Evolutionary conservation across 345 rosid species (phyloP).

Genomic region (Schrenkiella parvula): DNA sequence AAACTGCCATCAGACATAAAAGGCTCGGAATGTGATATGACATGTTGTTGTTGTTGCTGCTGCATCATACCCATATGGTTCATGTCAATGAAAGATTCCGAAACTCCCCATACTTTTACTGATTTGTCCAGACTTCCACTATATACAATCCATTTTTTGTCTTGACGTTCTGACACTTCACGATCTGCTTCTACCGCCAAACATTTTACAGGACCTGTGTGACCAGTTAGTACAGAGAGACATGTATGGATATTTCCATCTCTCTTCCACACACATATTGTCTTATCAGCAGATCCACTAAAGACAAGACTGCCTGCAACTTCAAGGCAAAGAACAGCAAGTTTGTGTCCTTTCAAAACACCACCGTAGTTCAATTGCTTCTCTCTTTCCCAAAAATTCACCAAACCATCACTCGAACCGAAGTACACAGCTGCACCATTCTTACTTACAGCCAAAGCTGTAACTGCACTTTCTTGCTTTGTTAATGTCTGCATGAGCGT

Average conservation of each 20-base stretch:
- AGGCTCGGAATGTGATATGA: slow-evolving; percentile 32
- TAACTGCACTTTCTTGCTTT: slow-evolving; percentile 88
- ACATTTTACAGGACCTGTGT: slow-evolving; percentile 88
- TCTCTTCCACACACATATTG: slow-evolving; percentile 87
- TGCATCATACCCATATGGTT: slow-evolving; percentile 41
- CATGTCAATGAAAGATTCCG: slow-evolving; percentile 53
- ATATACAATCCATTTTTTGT: slow-evolving; percentile 67
- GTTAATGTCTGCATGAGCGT: slow-evolving; percentile 48
- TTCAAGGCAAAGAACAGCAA: slow-evolving; percentile 78
- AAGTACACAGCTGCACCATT: slow-evolving; percentile 54
- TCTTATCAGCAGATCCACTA: slow-evolving; percentile 96
- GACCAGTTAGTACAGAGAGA: slow-evolving; percentile 83
- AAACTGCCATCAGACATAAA: slow-evolving; percentile 36
- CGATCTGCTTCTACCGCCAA: slow-evolving; percentile 70
- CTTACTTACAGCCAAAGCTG: slow-evolving; percentile 60
- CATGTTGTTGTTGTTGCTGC: slow-evolving; percentile 32
- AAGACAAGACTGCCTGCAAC: slow-evolving; percentile 72
- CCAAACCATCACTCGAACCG: slow-evolving; percentile 89
- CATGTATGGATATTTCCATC: slow-evolving; percentile 71
- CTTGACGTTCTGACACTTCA: slow-evolving; percentile 39
- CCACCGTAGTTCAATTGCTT: slow-evolving; percentile 72
- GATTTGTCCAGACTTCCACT: slow-evolving; percentile 95
- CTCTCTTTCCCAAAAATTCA: slow-evolving; percentile 80
- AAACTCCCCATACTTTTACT: slow-evolving; percentile 89
- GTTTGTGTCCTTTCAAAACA: slow-evolving; percentile 75